Evolutionary conservation across 2,329 filamentous ascomycete species (phyloP), one percentile per base, ranked within the genome.

Genomic region (Emmonsiellopsis sp.): DNA sequence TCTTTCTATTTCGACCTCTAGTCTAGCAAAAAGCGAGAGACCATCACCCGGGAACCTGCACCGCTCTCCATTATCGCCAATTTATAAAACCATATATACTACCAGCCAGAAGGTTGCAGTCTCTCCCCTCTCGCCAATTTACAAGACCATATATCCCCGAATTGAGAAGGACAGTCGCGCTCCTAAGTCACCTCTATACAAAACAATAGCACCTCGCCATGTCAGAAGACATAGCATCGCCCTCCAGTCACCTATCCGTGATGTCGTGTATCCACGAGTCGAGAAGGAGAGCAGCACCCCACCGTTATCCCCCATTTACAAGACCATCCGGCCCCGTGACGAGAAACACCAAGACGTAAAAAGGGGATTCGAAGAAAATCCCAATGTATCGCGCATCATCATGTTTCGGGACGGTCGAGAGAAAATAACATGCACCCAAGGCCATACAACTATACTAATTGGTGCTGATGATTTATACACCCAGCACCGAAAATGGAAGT

Each of bases 1-100:
- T 26, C 20, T 26, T 26, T 26, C 20, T 26, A 26, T 26, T 26
- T 26, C 20, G 20, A 26, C 13, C 20, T 49, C 46, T 30, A 40
- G 5, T 13, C 34, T 40, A 30, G 34, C 5, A 2, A 31, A 49
- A 49, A 40, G n/a, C 16, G 20, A 38, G n/a, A 40, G 30, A 30
- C 2, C 16, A 40, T 2, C 10, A 40, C 26, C 10, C 2, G 35
- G 20, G 16, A 10, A n/a, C 15, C 46, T 30, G 15, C 31, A 34
- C 46, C 26, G 35, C n/a, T 16, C 15, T 11, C 30, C 40, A 40
- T 7, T 40, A 49, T 40, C 46, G 9, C 46, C 34, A 7, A 40
- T 40, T 38, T 49, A 49, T 16, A 49, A 49, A 20, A 48, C 45
- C 13, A 48, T 48, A 48, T 48, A 48, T 11, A 31, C 45, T 48